Evolutionary conservation across 2,329 filamentous ascomycete genomes (phyloP), one percentile per base, ranked within the genome.

Genomic region (Epichloe scottii): DNA sequence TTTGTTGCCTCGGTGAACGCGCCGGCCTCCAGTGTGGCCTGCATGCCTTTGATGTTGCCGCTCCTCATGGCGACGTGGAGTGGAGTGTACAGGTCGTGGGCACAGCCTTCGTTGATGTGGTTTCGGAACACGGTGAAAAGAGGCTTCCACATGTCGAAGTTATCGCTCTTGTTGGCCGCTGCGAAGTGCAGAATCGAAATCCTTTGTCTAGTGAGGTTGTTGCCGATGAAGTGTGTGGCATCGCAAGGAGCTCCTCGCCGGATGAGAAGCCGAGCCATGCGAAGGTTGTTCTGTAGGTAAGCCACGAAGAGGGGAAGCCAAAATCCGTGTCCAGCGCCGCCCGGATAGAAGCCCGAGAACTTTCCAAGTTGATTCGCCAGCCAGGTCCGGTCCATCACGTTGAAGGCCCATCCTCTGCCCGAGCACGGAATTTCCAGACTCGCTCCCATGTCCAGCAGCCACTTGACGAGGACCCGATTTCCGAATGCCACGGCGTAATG

Each of bases 291-390:
- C 14, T 1, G 11, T 19, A 53, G 11, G 8, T 35, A 46, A 3
- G 51, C 37, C 14, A 51, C 5, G 15, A 46, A 39, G 17, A 53
- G 45, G 15, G 51, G 48, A n/a, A 47, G 23, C 48, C 48, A 53
- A 4, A 6, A 3, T 8, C 39, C 33, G 14, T 7, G 10, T 19
- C 15, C 30, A 15, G 12, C 8, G 12, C 1, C 2, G 11, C n/a
- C 12, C n/a, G 26, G 26, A 34, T 33, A 41, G 30, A 42, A n/a
- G 17, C 12, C 21, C 17, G 17, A 7, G 17, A 48, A 41, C n/a
- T 35, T 10, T 7, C 5, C 4, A 11, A 48, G 4, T 41, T 17
- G 14, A n/a, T 7, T 4, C 3, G 3, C n/a, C 11, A 48, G 19
- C 38, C 12, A n/a, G 3, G 5, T 6, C 3, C 21, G 17, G 14